Evolutionary conservation across 257 asterid species (phyloP).

Genomic region (Anisodus tanguticus): DNA sequence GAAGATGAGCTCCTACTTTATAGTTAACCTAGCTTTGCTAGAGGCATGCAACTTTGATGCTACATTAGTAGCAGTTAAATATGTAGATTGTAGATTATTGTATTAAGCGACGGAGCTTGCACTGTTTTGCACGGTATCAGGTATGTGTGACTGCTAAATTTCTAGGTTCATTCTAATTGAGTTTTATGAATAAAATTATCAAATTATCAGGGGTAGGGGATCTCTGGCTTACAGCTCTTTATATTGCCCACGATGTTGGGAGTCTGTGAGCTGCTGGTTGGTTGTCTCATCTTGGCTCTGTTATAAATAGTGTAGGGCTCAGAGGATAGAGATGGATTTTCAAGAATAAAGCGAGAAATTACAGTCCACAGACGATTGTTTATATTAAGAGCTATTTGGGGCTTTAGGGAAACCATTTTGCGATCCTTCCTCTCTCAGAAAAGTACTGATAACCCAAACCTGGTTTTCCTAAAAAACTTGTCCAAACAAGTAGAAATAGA

Average conservation of each 20-base stretch:
- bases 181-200: neutral
- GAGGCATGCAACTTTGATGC: neutral
- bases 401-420: conserved; percentile 21
- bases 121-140: neutral
- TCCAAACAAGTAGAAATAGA: conserved; percentile 24
- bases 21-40: neutral
- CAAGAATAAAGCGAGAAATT: neutral
- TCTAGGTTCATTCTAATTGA: neutral
- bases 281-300: neutral
- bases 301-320: neutral
- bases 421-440: neutral
- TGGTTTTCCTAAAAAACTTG: neutral
- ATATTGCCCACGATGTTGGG: neutral
- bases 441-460: neutral
- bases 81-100: neutral
- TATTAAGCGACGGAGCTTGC: neutral
- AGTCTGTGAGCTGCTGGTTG: conserved; percentile 1
- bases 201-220: neutral
- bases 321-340: neutral
- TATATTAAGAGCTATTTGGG: neutral
- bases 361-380: neutral
- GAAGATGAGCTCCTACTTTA: neutral
- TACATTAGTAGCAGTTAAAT: neutral
- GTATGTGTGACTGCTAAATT: neutral
- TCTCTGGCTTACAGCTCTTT: conserved; percentile 17